Percentiles rank a stretch among this genome's conserved stretches.
phyloP scores from a whole-genome alignment of 169 alveolate genomes.

The Theileria annulata region DNA sequence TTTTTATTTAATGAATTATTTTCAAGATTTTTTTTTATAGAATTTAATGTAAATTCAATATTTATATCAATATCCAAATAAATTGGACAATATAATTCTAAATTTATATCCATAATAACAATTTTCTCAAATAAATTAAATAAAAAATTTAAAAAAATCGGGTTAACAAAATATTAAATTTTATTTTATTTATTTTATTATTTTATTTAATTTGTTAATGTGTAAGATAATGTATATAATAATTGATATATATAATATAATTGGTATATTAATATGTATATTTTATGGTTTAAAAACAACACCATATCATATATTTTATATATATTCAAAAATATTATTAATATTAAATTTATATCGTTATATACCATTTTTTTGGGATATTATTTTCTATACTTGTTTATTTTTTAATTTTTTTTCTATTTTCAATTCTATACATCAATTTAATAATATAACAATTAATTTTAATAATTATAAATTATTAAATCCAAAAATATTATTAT shows the following conservation, averaged over 20 bases:
- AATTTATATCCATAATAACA: too few species aligned
- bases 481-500: too few species aligned
- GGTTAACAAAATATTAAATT: too few species aligned
- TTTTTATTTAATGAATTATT: conserved; percentile 64
- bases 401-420: not conserved
- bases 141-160: not conserved
- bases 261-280: not conserved
- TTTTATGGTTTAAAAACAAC: conserved; percentile 11
- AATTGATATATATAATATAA: not conserved
- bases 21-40: conserved; percentile 69
- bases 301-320: not conserved
- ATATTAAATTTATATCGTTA: not conserved
- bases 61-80: conserved; percentile 39
- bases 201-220: not conserved
- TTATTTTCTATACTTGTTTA: not conserved
- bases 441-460: too few species aligned
- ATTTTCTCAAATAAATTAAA: not conserved
- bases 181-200: too few species aligned
- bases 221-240: not conserved
- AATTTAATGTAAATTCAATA: conserved; percentile 31
- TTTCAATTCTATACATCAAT: not conserved
- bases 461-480: too few species aligned
- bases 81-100: conserved; percentile 57
- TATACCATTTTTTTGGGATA: conserved; percentile 8
- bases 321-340: not conserved